These are phyloP conservation scores for Malus hybrid DNA, from an alignment of 331 rosid species.

Conservation along the genomic window DNA sequence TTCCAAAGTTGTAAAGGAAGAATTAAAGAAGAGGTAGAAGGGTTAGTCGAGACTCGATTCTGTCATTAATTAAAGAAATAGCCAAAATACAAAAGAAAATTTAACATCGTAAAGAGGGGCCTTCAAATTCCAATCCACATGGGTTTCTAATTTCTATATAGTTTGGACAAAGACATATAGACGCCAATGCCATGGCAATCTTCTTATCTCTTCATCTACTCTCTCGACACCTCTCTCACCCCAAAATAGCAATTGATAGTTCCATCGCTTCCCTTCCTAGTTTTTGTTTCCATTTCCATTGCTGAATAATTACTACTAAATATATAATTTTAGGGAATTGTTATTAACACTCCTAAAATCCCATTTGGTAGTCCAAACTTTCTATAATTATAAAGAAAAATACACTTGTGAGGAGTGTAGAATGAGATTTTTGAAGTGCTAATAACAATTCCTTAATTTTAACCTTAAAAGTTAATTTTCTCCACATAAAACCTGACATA, in stretches of 20 bases:
- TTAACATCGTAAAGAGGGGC: not conserved
- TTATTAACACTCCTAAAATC: no score
- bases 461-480: no score
- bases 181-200: constrained; percentile 33
- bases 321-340: no score
- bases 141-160: not conserved
- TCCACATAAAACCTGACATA: no score
- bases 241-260: not conserved
- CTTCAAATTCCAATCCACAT: constrained; percentile 7
- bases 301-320: no score
- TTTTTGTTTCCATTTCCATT: not conserved
- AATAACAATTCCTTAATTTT: no score
- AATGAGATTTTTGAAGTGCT: no score
- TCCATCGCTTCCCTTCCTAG: not conserved
- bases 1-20: not conserved
- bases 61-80: not conserved
- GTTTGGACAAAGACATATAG: constrained; percentile 25
- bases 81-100: not conserved
- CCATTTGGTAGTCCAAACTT: no score
- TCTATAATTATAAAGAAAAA: no score
- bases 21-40: not conserved
- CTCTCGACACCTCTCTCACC: constrained; percentile 6
- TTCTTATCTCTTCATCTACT: constrained; percentile 23
- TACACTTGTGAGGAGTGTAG: no score
- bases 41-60: not conserved